Evolutionary conservation across 1,284 basidiomycete species (phyloP).

Genomic region (Schizophyllum commune): DNA sequence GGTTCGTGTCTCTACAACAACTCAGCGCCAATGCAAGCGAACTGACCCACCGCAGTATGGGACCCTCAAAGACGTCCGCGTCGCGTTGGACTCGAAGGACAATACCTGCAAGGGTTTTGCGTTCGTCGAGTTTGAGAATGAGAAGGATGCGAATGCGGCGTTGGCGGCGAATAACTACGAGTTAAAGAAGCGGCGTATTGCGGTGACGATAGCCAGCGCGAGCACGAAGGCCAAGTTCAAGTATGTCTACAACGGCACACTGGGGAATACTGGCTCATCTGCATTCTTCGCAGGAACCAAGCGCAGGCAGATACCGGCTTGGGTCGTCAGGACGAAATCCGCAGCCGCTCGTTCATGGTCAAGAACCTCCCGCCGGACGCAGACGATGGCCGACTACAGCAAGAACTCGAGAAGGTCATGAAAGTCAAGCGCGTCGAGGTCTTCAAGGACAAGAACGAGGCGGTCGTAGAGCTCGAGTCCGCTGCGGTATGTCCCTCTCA

Average conservation of each 20-base stretch:
- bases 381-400: conserved; percentile 87
- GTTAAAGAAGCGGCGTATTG: conserved; percentile 77
- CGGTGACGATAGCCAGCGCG: conserved; percentile 74
- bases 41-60: conserved; percentile 54
- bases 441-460: conserved; percentile 58
- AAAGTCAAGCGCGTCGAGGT: conserved; percentile 72
- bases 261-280: background rate
- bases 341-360: conserved; percentile 67
- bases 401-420: conserved; percentile 73
- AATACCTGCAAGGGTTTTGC: conserved; percentile 82
- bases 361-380: conserved; percentile 58
- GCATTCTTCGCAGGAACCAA: conserved; percentile 23
- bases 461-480: conserved; percentile 70
- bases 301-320: conserved; percentile 45
- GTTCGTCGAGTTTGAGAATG: conserved; percentile 85
- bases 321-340: conserved; percentile 50
- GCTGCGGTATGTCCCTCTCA: conserved; percentile 42
- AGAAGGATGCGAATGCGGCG: conserved; percentile 67
- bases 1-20: conserved; percentile 32
- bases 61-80: conserved; percentile 69
- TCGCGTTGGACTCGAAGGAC: conserved; percentile 60
- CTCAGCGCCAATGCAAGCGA: background rate
- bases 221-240: conserved; percentile 48
- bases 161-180: conserved; percentile 79
- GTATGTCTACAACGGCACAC: conserved; percentile 22